These are phyloP conservation scores for Fusarium sacchari DNA, from an alignment of 2,329 filamentous ascomycete genomes.

Conservation along the genomic window DNA sequence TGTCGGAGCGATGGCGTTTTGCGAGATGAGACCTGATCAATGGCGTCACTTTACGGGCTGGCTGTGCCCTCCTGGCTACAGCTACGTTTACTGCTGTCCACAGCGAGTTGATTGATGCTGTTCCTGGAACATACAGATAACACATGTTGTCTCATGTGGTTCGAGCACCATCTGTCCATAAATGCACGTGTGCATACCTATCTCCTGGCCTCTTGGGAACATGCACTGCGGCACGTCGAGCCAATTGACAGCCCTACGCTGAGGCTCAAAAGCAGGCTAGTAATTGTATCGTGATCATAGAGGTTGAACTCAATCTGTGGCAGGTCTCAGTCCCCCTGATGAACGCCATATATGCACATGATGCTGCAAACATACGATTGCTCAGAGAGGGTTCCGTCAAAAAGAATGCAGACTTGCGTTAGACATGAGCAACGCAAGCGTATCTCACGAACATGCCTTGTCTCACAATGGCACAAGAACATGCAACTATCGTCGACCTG, in stretches of 20 bases:
- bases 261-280: not conserved
- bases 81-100: not conserved
- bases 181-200: not conserved
- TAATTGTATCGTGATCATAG: not conserved
- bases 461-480: not conserved
- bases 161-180: not conserved
- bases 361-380: constrained; percentile 8
- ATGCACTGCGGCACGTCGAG: not conserved
- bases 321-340: not conserved
- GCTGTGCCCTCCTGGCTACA: not conserved
- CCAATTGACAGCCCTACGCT: not conserved
- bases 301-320: not conserved
- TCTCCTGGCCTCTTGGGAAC: not conserved
- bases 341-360: not conserved
- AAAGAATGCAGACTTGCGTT: not conserved
- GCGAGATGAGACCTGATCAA: constrained; percentile 1
- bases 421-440: too few relatives aligned
- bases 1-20: not conserved
- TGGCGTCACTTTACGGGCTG: constrained; percentile 7
- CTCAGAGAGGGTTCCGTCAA: not conserved
- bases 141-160: not conserved
- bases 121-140: not conserved
- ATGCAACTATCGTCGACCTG: not conserved
- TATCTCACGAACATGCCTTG: not conserved
- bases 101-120: not conserved